Evolutionary conservation across 371 early-diverging fungal genomes (phyloP), one percentile per base, ranked within the genome.

Genomic region (Mortierella sp.): DNA sequence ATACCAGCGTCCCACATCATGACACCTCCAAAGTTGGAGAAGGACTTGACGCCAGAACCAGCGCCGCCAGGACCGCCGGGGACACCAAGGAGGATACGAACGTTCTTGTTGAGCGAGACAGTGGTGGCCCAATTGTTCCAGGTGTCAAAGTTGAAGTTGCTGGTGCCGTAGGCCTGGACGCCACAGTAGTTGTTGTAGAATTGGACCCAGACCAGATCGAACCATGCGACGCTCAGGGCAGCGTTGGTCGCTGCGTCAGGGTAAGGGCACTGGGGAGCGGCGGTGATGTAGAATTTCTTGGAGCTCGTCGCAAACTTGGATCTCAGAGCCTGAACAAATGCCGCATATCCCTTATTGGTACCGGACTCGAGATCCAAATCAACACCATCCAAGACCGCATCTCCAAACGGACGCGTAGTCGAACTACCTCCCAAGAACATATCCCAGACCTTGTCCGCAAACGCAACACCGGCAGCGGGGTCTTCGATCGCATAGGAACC

Each of bases 171-270:
- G 1, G 78, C 74, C 50, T 89, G 84, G 19, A 89, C 78, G 5
- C 92, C 90, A 55, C 93, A 93, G 67, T 88, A 91, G 78, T 93
- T 94, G 89, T 95, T 95, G 88, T 95, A 94, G 80, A 94, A 94
- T 88, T 94, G 95, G n/a, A 94, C 90, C 72, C 78, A 90, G n/a
- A 94, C 89, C 79, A 81, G 59, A 55, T 87, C 87, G 13, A 83
- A 67, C 74, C 74, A 75, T 28, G 77, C 70, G 1, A 55, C n/a
- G 5, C 69, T 55, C 48, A 87, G 34, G 43, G 76, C 72, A 3
- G 72, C 57, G 10, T 67, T 50, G 6, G 77, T 26, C 43, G 67
- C 73, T 3, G 14, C 16, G 50, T 87, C 83, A 10, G 94, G 95
- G 78, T 88, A 94, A 0, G 92, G 93, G 72, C 95, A 95, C 79